Evolutionary conservation across 2,329 filamentous ascomycete genomes (phyloP), one percentile per base, ranked within the genome.

Genomic region (Knoxdaviesia capensis): DNA sequence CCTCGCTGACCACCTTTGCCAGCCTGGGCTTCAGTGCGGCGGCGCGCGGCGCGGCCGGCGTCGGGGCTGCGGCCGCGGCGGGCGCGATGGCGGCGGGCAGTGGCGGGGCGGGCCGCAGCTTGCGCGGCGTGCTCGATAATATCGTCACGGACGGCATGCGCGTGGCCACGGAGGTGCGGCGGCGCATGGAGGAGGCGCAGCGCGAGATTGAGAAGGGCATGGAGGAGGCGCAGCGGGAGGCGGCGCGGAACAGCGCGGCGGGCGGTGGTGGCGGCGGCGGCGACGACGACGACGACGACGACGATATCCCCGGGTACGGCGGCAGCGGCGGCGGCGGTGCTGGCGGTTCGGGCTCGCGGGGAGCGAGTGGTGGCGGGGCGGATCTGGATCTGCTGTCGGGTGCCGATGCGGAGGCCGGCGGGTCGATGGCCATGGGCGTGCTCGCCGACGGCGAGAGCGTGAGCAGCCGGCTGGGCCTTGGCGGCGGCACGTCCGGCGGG

Each of bases 101-200:
- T 48, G 49, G 57, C 36, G 52, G 58, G 47, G 78, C 46, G 67
- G 77, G 52, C 66, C 72, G 87, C 49, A 85, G 90, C 28, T 69
- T 98, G 1, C 73, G 90, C 36, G 90, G 90, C 20, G 90, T 98
- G 45, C 66, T 98, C 35, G 90, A 98, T 62, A 94, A 93, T 52
- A 96, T 98, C 52, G 90, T 96, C 48, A 93, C 82, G 2, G 90
- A 98, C 55, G 90, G 90, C 36, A 94, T 96, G 77, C 79, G 88
- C 33, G 88, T 96, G 45, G 90, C 90, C 0, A 83, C 80, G 1
- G 90, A 98, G 57, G 88, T 98, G 41, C 71, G 82, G 49, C 75
- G 87, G 52, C 71, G 87, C 38, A 94, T 96, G 80, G 88, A 98
- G 48, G 90, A 98, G 56, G 88, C 88, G 3, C 87, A 94, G 59